Conservation (phyloP, 345 rosid species). For the Atalantia buxifolia region DNA sequence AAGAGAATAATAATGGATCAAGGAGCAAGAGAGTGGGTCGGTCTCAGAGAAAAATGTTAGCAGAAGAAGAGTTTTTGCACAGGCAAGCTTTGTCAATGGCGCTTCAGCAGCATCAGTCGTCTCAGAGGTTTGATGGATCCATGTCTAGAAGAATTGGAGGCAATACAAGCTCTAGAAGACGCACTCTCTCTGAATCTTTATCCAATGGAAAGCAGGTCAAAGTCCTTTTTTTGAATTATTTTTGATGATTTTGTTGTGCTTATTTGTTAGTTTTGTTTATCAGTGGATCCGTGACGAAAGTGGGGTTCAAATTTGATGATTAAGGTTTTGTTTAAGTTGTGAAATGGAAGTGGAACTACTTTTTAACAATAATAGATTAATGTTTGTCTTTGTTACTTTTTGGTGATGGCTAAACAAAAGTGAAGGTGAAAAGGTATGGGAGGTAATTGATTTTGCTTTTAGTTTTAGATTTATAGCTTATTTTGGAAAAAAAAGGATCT, state of each 20-base stretch:
- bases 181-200: conserved; percentile 58
- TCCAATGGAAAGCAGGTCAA: conserved; percentile 73
- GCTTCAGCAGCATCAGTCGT: conserved; percentile 76
- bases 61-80: conserved; percentile 88
- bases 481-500: conserved; percentile 5
- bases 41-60: conserved; percentile 79
- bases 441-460: conserved; percentile 9
- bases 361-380: not conserved
- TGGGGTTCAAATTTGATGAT: conserved; percentile 2
- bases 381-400: conserved; percentile 15
- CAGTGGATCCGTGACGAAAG: conserved; percentile 32
- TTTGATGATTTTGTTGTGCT: not conserved
- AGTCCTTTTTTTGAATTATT: not conserved
- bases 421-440: conserved; percentile 16
- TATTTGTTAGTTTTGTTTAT: not conserved
- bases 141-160: conserved; percentile 86
- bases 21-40: conserved; percentile 75
- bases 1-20: conserved; percentile 42
- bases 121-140: conserved; percentile 97
- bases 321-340: not conserved
- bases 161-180: conserved; percentile 74
- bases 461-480: not conserved
- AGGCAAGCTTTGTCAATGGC: conserved; percentile 95
- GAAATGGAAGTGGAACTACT: conserved; percentile 1
- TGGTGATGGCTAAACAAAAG: conserved; percentile 20